Evolutionary conservation across 495 filamentous ascomycete genomes (phyloP).

Genomic region (Penicillium manginii): DNA sequence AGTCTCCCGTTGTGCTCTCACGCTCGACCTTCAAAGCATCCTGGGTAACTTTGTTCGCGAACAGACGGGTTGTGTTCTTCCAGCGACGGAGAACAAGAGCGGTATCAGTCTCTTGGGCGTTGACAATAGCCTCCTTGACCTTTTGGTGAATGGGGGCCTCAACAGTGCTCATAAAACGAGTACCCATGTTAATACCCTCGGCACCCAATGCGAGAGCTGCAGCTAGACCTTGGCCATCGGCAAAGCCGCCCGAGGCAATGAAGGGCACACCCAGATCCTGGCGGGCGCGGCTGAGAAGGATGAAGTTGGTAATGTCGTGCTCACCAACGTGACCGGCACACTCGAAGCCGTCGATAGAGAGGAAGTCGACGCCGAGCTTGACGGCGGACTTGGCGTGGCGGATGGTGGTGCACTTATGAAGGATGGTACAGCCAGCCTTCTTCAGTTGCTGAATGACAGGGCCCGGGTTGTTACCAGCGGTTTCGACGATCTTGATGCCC

Average conservation of each 20-base stretch:
- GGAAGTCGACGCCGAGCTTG: constrained; percentile 94
- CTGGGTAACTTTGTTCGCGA: constrained; percentile 83
- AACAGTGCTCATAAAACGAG: constrained; percentile 89
- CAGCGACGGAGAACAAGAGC: constrained; percentile 86
- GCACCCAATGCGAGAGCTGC: constrained; percentile 91
- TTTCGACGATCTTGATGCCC: constrained; percentile 93
- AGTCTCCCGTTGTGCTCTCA: constrained; percentile 85
- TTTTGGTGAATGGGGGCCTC: constrained; percentile 92
- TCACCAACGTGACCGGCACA: constrained; percentile 97
- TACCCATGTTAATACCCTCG: constrained; percentile 95
- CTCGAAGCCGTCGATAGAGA: constrained; percentile 96
- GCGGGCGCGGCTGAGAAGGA: constrained; percentile 82
- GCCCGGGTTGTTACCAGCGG: constrained; percentile 91
- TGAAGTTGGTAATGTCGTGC: constrained; percentile 96
- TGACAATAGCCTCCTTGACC: constrained; percentile 90
- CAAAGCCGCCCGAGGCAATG: constrained; percentile 94
- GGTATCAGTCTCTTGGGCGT: constrained; percentile 87
- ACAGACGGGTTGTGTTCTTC: constrained; percentile 90
- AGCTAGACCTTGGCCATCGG: constrained; percentile 90
- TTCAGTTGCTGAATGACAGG: constrained; percentile 91
- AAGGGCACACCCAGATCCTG: constrained; percentile 88
- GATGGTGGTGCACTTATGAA: constrained; percentile 98
- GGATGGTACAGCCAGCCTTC: constrained; percentile 71
- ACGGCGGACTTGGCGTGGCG: constrained; percentile 89
- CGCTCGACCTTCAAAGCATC: constrained; percentile 81